phyloP scores from a whole-genome alignment of 2,329 filamentous ascomycete genomes.

The Fusarium sp. region DNA sequence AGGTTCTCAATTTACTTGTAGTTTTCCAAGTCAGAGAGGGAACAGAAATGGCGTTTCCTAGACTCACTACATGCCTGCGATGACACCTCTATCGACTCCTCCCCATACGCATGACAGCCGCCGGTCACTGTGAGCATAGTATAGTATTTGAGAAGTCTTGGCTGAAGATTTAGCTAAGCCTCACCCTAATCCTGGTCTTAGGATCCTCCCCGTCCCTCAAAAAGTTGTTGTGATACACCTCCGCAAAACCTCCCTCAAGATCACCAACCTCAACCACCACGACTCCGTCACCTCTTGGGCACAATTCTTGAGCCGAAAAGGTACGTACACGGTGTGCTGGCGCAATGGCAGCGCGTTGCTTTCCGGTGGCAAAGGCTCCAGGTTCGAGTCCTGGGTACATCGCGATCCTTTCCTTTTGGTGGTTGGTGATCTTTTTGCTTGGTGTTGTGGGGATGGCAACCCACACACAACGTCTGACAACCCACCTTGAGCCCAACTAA shows the following conservation, averaged over 20 bases:
- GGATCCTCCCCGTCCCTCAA: neutral
- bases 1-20: no score
- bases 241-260: neutral
- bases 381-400: constrained; percentile 51
- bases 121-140: neutral
- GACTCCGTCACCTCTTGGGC: neutral
- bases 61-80: neutral
- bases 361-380: constrained; percentile 52
- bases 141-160: neutral
- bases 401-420: constrained; percentile 4
- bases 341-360: constrained; percentile 48
- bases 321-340: neutral
- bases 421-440: neutral
- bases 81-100: neutral
- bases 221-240: neutral
- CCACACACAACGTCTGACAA: neutral
- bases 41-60: neutral
- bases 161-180: neutral
- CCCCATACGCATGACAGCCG: neutral
- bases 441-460: neutral
- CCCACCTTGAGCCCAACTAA: neutral
- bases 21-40: neutral
- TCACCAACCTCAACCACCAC: neutral
- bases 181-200: neutral
- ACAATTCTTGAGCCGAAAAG: neutral